Base-by-base conservation (phyloP, 768 basidiomycete genomes). In the Boletus vermiculosoides region DNA sequence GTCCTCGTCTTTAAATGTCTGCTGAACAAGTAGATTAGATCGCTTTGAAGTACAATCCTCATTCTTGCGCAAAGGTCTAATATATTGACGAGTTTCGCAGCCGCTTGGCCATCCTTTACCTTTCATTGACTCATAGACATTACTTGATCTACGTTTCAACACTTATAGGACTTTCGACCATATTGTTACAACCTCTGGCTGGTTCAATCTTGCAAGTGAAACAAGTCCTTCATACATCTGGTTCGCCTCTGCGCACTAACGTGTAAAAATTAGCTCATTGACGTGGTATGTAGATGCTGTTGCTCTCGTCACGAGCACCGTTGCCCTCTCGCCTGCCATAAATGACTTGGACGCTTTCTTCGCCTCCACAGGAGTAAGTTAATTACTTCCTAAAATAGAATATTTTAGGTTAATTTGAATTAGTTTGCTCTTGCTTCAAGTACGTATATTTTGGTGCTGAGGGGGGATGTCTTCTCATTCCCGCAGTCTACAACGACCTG, bases 101-200 rank as follows among this genome's bases (percentile, higher is more conserved):
- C n/a, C 76, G 76, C 28, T 44, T 78, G 9, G 57, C 72, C 3
- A 61, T 75, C 18, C 60, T 86, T 5, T 79, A 79, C 57, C 64
- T 74, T 52, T 78, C 85, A 1, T 44, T 80, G 39, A 74, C 71
- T 48, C 79, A 82, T 59, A 82, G 74, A 58, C 86, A 88, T 66
- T 74, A 76, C 44, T 65, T 87, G 40, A 70, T 89, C 10, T 71
- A 80, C 54, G 63, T 78, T 66, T 88, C 87, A 5, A 69, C 80
- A 0, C 42, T 83, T 2, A 79, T 80, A 1, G 82, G 80, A 0
- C 33, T 81, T 12, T 63, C 70, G 28, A 75, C 79, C 11, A 73
- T 79, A 51, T 51, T 80, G 0, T 79, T 85, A 33, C 87, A 87
- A 62, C 84, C 87, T 5, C 67, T 89, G 5, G 81, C 87, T 62